Conservation (phyloP, 371 early-diverging fungal genomes). For the Funneliformis caledonium region DNA sequence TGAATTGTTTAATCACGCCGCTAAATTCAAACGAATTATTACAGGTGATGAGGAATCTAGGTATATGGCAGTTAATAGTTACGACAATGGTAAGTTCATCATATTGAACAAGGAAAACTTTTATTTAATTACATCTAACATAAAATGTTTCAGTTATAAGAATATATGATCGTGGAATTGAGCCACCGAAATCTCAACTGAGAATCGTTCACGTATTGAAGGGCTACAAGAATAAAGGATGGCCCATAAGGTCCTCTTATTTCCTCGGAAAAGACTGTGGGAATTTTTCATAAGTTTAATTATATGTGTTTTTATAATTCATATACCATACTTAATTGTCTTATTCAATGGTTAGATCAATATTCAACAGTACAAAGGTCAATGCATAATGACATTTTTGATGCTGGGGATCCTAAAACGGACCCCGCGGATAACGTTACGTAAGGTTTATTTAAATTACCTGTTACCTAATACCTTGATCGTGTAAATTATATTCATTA, state of each 20-base stretch:
- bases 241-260: slow-evolving; percentile 87
- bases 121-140: neutral
- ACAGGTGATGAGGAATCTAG: slow-evolving; percentile 74
- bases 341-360: neutral
- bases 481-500: neutral
- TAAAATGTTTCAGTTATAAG: slow-evolving; percentile 63
- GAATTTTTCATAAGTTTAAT: neutral
- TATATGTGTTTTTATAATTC: neutral
- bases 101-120: neutral
- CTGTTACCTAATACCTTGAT: neutral
- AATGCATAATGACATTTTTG: slow-evolving; percentile 46
- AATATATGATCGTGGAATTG: slow-evolving; percentile 83
- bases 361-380: slow-evolving; percentile 29
- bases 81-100: slow-evolving; percentile 77
- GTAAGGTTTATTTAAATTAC: neutral
- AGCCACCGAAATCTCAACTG: slow-evolving; percentile 69
- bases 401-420: slow-evolving; percentile 12
- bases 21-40: neutral
- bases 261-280: slow-evolving; percentile 75
- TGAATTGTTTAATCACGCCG: neutral
- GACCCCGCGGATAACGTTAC: neutral
- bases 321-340: neutral
- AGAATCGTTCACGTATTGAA: slow-evolving; percentile 75
- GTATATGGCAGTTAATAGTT: slow-evolving; percentile 85
- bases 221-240: slow-evolving; percentile 87